Evolutionary conservation across 371 early-diverging fungal genomes (phyloP), one percentile per base, ranked within the genome.

Genomic region (Sporodiniella umbellata): DNA sequence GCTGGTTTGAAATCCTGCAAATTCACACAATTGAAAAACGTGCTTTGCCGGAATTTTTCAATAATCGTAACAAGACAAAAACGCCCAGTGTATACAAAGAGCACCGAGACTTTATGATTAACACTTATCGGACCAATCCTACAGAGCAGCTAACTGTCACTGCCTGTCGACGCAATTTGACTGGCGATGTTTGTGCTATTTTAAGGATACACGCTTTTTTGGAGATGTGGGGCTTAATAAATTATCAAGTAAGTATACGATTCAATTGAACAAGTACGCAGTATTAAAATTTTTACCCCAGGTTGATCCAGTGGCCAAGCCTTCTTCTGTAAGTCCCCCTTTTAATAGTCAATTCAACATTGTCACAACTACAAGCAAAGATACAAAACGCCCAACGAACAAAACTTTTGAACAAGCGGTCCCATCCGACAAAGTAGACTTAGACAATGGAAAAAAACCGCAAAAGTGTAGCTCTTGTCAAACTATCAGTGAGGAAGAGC

Each of bases 161-260:
- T 1, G 95, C 96, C 1, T 93, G 94, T 68, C 77, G 96, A 51
- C 80, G 95, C 47, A 91, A 93, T 68, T 62, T 96, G 48, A 88
- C 93, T 6, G 95, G 95, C 17, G 99, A 97, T 75, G 94, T 98
- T 4, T 93, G 94, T 58, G 86, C 93, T n/a, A 92, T 98, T 55
- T 86, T 96, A 56, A 77, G 94, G 17, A 92, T 98, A 2, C 95
- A 96, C 70, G 87, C 95, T 3, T 96, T 98, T 59, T 70, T 96
- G 31, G 98, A 98, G 69, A 95, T 96, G 68, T 98, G 99, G 99
- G 98, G 98, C 0, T 71, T 98, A 33, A 93, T 98, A 52, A 98
- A 98, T 69, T 97, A 95, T 70, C 96, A 95, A 80, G 93, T 91
- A 66, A 45, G 8, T 14, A 8, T n/a, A 33, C 35, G 7, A 19